Conservation (phyloP, 768 basidiomycete species). For the Ramaria rubella region DNA sequence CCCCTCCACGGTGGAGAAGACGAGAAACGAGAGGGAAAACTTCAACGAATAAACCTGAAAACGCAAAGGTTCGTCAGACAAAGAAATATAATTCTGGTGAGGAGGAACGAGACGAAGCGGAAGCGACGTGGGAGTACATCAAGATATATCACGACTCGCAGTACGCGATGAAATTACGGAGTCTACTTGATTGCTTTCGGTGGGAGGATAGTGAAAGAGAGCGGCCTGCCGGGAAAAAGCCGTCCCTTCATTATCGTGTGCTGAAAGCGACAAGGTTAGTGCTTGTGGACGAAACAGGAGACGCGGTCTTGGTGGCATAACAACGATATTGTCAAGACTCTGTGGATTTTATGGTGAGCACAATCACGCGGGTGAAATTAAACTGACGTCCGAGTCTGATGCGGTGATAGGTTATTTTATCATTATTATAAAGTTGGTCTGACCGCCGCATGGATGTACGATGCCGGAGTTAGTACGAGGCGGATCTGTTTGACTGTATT, state of each 20-base stretch:
- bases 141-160: conserved; percentile 9
- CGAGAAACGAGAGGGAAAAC: too few species aligned
- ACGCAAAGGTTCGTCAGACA: not conserved
- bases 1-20: too few species aligned
- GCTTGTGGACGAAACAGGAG: conserved; percentile 7
- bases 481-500: too few species aligned
- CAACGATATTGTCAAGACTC: not conserved
- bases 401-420: too few species aligned
- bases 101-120: not conserved
- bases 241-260: not conserved
- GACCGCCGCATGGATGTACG: too few species aligned
- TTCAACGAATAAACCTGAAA: not conserved
- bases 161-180: conserved; percentile 9
- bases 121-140: conserved; percentile 4
- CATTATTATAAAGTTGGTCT: too few species aligned
- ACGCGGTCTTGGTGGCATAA: conserved; percentile 5
- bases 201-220: not conserved
- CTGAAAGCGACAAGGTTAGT: conserved; percentile 2
- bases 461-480: not conserved
- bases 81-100: not conserved
- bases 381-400: not conserved
- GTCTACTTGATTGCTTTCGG: conserved; percentile 6
- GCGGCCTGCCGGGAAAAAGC: not conserved
- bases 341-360: not conserved
- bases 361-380: not conserved